Evolutionary conservation across 768 basidiomycete species (phyloP).

Genomic region (Lactarius psammicola): DNA sequence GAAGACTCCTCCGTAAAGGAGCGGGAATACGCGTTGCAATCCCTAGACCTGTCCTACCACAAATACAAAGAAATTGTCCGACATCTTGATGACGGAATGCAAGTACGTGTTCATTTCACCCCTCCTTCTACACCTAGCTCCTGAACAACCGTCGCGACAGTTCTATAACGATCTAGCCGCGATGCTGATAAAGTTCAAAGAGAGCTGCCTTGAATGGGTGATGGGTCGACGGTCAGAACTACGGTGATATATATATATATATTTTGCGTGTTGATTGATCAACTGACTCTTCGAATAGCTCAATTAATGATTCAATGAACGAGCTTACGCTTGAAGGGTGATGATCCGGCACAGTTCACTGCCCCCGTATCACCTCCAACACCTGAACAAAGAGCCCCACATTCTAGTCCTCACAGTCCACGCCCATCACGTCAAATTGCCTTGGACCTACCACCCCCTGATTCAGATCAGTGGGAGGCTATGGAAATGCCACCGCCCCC

Average conservation of each 20-base stretch:
- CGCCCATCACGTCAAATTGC: conserved; percentile 23
- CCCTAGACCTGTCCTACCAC: conserved; percentile 79
- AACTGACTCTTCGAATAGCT: conserved; percentile 34
- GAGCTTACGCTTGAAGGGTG: conserved; percentile 37
- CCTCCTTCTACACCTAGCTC: background rate
- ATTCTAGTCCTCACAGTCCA: background rate
- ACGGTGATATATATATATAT: too few species aligned
- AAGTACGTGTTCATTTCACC: conserved; percentile 45
- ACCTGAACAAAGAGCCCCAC: conserved; percentile 11
- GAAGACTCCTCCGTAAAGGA: conserved; percentile 77
- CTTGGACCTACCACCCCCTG: conserved; percentile 38
- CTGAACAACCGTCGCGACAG: conserved; percentile 39
- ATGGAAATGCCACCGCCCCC: conserved; percentile 33
- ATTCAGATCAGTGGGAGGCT: conserved; percentile 40
- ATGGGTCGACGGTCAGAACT: conserved; percentile 69
- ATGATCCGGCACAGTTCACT: conserved; percentile 4
- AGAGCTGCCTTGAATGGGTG: conserved; percentile 73
- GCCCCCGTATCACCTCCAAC: conserved; percentile 12
- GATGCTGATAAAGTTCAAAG: conserved; percentile 72
- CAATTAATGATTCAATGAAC: conserved; percentile 43
- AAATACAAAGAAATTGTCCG: conserved; percentile 82
- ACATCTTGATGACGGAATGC: conserved; percentile 87
- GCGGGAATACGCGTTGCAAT: conserved; percentile 78
- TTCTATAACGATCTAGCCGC: conserved; percentile 87
- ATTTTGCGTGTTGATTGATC: background rate